Conservation (phyloP, 768 basidiomycete species). For the Macrolepiota albuminosa region DNA sequence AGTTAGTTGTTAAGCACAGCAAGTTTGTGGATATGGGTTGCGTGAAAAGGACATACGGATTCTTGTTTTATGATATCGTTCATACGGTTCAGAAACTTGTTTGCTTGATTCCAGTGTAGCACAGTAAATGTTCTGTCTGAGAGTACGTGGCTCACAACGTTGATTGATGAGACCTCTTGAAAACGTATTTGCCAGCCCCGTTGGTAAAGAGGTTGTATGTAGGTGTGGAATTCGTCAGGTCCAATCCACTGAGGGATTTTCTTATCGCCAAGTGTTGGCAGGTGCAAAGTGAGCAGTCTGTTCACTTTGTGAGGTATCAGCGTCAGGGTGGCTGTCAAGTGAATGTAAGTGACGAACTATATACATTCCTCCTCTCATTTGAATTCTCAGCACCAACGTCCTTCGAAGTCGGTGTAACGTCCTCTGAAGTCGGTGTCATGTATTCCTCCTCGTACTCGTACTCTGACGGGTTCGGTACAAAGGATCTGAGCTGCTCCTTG, state of each 20-base stretch:
- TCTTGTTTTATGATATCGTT: constrained; percentile 20
- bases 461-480: not conserved
- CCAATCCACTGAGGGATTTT: constrained; percentile 19
- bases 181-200: constrained; percentile 23
- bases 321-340: not conserved
- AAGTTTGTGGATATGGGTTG: too few relatives aligned
- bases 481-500: not conserved
- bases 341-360: not conserved
- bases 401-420: not conserved
- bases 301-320: not conserved
- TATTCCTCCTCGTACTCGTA: too few relatives aligned
- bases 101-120: constrained; percentile 13
- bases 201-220: constrained; percentile 29
- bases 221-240: constrained; percentile 25
- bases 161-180: not conserved
- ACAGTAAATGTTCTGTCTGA: constrained; percentile 16
- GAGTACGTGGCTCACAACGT: constrained; percentile 2
- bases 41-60: constrained; percentile 18
- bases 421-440: not conserved
- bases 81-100: constrained; percentile 16
- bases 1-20: not conserved
- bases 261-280: constrained; percentile 13
- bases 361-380: not conserved
- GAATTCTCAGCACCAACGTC: not conserved
- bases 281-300: constrained; percentile 8